Base-by-base conservation (phyloP, 768 basidiomycete genomes). In the Panus rudis region DNA sequence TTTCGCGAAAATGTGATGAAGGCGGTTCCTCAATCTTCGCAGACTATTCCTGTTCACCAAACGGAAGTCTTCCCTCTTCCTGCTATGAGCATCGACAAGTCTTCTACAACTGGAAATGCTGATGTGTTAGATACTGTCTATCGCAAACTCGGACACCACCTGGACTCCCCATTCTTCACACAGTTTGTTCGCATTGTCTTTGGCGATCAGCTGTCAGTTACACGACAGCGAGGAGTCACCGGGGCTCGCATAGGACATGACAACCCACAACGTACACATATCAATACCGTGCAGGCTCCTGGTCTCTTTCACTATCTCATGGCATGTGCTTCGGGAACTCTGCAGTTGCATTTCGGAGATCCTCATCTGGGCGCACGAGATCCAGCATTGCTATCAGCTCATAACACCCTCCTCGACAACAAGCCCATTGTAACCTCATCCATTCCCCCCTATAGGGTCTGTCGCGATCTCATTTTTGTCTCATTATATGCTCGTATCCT, bases 301-400 rank as follows among this genome's bases (percentile, higher is more conserved):
- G 67, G 67, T 0, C 53, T 69, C 1, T 69, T 70, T 48, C 69
- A 70, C 46, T 53, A 37, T 6, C 64, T 68, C 43, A 65, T 67
- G 19, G 58, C 63, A 2, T 60, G 62, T 23, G 45, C 52, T 5
- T 57, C 54, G 28, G 64, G 65, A 0, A 32, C 56, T 2, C 30
- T 70, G 6, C 37, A 57, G 5, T 61, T 51, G 0, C 65, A 67
- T 45, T 68, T 44, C 30, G 69, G 67, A 4, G 52, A 56, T 14
- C 53, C 61, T 0, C 28, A 52, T 20, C 42, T 53, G 14, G 61
- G 61, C 3, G 23, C 48, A 3, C 51, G 55, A 4, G 62, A 64
- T 28, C 69, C 67, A 19, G 60, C 54, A 1, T 63, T 51, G 0
- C 58, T 69, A 3, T 31, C 43, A 2, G 67, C 60, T 40, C 63